phyloP scores from a whole-genome alignment of 2,329 filamentous ascomycete species.

The Hysterium pulicare region DNA sequence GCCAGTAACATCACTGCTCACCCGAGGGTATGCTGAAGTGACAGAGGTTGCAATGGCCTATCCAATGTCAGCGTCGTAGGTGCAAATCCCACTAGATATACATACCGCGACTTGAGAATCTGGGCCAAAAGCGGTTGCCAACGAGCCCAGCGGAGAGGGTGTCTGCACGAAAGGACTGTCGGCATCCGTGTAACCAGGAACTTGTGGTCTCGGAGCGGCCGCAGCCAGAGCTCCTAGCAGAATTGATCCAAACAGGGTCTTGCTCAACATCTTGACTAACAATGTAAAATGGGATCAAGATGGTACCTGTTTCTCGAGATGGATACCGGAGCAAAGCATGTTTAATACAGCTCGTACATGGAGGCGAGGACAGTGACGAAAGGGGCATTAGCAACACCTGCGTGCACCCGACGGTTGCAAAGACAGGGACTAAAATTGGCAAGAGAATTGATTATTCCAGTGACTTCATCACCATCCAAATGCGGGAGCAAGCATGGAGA shows the following conservation, averaged over 20 bases:
- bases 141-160: conserved; percentile 26
- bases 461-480: no score
- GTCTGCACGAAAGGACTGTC: conserved; percentile 42
- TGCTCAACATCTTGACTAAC: conserved; percentile 39
- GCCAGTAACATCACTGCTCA: conserved; percentile 52
- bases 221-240: conserved; percentile 33
- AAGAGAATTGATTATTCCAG: no score
- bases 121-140: conserved; percentile 43
- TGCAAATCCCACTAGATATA: conserved; percentile 14
- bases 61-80: no score
- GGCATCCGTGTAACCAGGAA: conserved; percentile 44
- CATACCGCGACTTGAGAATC: conserved; percentile 43
- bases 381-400: no score
- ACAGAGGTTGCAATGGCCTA: conserved; percentile 24
- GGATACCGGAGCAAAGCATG: no score
- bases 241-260: conserved; percentile 29
- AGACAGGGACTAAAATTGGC: no score
- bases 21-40: conserved; percentile 41
- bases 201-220: conserved; percentile 40
- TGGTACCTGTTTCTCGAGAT: no score
- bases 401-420: no score
- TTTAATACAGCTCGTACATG: no score
- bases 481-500: no score
- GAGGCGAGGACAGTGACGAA: no score
- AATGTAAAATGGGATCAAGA: no score